Percentiles rank a stretch among this genome's conserved stretches.
Conservation (phyloP, 192 early-diverging fungal species). For the Paraglomus occultum region DNA sequence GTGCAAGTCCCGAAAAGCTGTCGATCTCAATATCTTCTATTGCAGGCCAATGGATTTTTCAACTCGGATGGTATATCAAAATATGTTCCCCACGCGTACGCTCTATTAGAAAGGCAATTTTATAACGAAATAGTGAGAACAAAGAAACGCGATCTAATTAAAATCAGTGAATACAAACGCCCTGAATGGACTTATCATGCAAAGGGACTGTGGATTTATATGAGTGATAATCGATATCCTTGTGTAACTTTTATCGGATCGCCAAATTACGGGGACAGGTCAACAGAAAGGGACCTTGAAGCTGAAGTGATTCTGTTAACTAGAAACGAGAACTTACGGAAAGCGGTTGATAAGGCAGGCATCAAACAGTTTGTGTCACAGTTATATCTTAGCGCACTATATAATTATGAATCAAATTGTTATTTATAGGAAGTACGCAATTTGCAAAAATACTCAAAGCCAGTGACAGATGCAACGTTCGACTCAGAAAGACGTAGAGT, state of each 20-base stretch:
- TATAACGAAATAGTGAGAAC: constrained; percentile 46
- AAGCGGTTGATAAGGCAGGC: constrained; percentile 54
- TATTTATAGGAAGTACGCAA: constrained; percentile 48
- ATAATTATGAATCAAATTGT: background rate
- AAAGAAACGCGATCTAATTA: constrained; percentile 51
- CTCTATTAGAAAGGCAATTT: constrained; percentile 75
- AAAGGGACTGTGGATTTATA: constrained; percentile 85
- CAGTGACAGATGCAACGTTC: constrained; percentile 53
- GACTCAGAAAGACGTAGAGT: constrained; percentile 49
- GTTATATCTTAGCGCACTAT: background rate
- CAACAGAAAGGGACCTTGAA: constrained; percentile 89
- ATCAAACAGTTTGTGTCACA: background rate
- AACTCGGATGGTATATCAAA: constrained; percentile 79
- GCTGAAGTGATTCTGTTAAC: constrained; percentile 80
- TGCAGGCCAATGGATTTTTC: constrained; percentile 92
- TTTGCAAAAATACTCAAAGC: constrained; percentile 43
- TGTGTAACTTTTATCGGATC: constrained; percentile 85
- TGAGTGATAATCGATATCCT: constrained; percentile 53
- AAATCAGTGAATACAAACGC: constrained; percentile 75
- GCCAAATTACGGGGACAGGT: constrained; percentile 91
- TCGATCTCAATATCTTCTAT: background rate
- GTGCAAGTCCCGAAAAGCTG: background rate
- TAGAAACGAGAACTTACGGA: constrained; percentile 48
- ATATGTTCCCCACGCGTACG: constrained; percentile 90
- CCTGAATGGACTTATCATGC: constrained; percentile 94